Evolutionary conservation across 176 grass and related monocot species (phyloP).

Genomic region (Carex parvula): DNA sequence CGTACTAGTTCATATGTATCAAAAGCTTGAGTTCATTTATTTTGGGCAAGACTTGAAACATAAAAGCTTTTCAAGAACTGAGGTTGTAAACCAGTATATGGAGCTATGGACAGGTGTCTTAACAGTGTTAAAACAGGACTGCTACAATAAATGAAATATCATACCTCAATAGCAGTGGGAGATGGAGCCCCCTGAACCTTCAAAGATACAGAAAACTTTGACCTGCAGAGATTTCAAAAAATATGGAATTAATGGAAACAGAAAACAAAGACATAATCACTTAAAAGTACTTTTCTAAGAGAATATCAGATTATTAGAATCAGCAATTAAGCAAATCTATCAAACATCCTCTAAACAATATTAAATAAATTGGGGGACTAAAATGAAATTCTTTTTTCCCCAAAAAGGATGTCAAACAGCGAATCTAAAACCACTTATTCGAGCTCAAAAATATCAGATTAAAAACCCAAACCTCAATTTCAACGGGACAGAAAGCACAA

Average conservation of each 20-base stretch:
- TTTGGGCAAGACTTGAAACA: neutral
- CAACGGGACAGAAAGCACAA: slow-evolving; percentile 25
- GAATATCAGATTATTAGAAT: slow-evolving; percentile 7
- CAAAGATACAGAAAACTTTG: slow-evolving; percentile 34
- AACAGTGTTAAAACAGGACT: neutral
- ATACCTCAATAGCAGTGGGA: slow-evolving; percentile 78
- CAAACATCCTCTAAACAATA: neutral
- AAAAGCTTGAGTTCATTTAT: neutral
- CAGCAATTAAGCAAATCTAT: neutral
- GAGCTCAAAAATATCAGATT: slow-evolving; percentile 1
- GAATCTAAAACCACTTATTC: neutral
- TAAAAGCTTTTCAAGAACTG: neutral
- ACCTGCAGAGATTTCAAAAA: slow-evolving; percentile 18
- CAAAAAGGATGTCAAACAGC: neutral
- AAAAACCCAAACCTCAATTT: slow-evolving; percentile 48
- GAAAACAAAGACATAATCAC: slow-evolving; percentile 7
- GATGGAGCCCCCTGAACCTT: slow-evolving; percentile 64
- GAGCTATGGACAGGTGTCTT: neutral
- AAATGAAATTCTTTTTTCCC: neutral
- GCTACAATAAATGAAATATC: neutral
- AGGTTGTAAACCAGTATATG: neutral
- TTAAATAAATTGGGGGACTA: neutral
- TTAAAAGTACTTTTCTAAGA: neutral
- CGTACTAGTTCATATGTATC: neutral
- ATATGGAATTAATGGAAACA: neutral